Conservation (phyloP, 108 stramenopile species). For the Chaetoceros tenuissimus region DNA sequence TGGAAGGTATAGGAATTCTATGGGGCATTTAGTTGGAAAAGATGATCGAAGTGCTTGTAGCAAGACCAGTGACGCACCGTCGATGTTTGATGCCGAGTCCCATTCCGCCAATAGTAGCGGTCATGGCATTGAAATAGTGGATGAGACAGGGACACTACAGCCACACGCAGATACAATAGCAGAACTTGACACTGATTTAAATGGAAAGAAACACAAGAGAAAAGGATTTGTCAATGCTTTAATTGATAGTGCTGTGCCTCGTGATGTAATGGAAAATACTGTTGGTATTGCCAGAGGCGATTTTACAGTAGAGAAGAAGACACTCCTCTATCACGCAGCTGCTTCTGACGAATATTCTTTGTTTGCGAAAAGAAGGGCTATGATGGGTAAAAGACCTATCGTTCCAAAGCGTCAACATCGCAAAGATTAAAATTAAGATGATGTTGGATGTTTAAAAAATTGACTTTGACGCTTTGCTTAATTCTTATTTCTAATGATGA, state of each 20-base stretch:
- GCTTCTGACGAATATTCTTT: constrained; percentile 84
- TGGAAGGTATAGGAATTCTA: constrained; percentile 23
- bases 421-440: too few species aligned
- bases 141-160: constrained; percentile 13
- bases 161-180: constrained; percentile 20
- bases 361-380: constrained; percentile 28
- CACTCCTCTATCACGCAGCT: constrained; percentile 75
- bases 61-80: constrained; percentile 27
- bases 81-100: constrained; percentile 7
- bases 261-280: constrained; percentile 73
- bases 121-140: neutral
- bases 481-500: too few species aligned
- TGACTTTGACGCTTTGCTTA: too few species aligned
- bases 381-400: constrained; percentile 3
- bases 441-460: too few species aligned
- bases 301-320: constrained; percentile 74
- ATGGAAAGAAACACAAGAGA: constrained; percentile 15
- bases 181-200: constrained; percentile 22
- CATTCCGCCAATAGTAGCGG: constrained; percentile 4
- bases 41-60: constrained; percentile 43
- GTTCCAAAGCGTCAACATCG: too few species aligned
- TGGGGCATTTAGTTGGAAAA: constrained; percentile 18
- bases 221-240: constrained; percentile 72
- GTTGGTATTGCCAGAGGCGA: constrained; percentile 81
- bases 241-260: constrained; percentile 70